phyloP scores from a whole-genome alignment of 352 stramenopile species.

The Peronospora tabacina region DNA sequence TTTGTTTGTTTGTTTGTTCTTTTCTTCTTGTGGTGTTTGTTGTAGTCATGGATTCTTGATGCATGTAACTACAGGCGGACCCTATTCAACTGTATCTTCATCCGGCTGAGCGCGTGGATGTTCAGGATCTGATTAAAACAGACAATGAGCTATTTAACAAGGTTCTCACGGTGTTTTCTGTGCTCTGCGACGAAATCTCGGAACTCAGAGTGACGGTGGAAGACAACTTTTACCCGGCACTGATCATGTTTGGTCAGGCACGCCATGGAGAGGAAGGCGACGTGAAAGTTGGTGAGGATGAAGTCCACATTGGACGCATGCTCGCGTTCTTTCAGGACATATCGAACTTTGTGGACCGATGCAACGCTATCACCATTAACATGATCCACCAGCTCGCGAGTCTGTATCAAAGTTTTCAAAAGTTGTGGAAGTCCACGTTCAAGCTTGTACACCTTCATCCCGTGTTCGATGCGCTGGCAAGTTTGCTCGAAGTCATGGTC shows the following conservation, averaged over 20 bases:
- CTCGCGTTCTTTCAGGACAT: constrained; percentile 87
- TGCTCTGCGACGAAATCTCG: constrained; percentile 86
- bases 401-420: constrained; percentile 83
- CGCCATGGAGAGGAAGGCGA: constrained; percentile 59
- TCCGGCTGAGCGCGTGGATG: constrained; percentile 77
- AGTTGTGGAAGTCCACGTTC: constrained; percentile 86
- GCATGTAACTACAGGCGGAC: constrained; percentile 40
- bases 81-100: constrained; percentile 79
- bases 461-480: constrained; percentile 72
- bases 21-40: background rate
- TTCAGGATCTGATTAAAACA: constrained; percentile 84
- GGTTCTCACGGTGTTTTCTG: constrained; percentile 83
- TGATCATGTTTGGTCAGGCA: constrained; percentile 86
- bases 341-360: constrained; percentile 87
- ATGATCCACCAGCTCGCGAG: constrained; percentile 86
- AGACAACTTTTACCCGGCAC: constrained; percentile 82
- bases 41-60: background rate
- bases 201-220: constrained; percentile 87
- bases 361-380: constrained; percentile 84
- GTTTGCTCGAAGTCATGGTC: constrained; percentile 81
- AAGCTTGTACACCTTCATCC: constrained; percentile 77
- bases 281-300: constrained; percentile 67
- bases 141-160: constrained; percentile 89
- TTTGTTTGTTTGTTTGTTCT: too few species aligned
- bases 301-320: constrained; percentile 82